Percentiles rank a stretch among this genome's conserved stretches.
phyloP scores from a whole-genome alignment of 1,139 yeast species.

The Candida sanyaensis region DNA sequence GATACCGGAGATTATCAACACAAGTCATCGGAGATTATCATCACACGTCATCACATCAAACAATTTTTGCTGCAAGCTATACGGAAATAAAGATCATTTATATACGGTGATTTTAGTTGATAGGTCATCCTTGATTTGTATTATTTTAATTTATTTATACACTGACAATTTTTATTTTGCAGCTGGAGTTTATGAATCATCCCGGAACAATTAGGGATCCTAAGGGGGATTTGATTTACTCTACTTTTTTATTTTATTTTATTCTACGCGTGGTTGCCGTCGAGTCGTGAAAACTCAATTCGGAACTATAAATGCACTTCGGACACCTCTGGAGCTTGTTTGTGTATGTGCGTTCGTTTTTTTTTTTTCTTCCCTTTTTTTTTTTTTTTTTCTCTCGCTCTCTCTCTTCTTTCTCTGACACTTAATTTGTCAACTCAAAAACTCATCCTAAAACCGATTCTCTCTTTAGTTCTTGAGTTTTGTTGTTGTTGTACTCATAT shows the following conservation, averaged over 20 bases:
- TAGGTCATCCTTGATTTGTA: too few species aligned
- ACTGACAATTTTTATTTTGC: not conserved
- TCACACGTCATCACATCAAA: too few species aligned
- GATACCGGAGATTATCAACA: too few species aligned
- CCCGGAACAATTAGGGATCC: not conserved
- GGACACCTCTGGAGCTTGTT: conserved; percentile 1
- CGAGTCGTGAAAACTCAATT: not conserved
- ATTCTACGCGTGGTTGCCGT: too few species aligned
- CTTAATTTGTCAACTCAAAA: conserved; percentile 2
- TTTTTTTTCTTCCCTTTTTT: not conserved
- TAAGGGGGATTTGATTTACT: not conserved
- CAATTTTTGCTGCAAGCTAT: too few species aligned
- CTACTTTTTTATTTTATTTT: too few species aligned
- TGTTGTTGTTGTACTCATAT: not conserved
- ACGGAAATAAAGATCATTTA: too few species aligned
- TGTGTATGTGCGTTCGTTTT: too few species aligned
- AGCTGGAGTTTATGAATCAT: not conserved
- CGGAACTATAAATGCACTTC: conserved; percentile 2
- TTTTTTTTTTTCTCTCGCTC: not conserved
- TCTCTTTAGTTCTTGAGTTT: conserved; percentile 1
- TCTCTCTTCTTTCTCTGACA: not conserved
- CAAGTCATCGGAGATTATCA: too few species aligned
- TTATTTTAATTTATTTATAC: too few species aligned
- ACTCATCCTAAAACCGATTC: not conserved
- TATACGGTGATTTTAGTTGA: too few species aligned